Percentiles rank a stretch among this genome's conserved stretches.
Conservation (phyloP, 164 flowering plant genomes). For the Magnolia kwangsiensis region DNA sequence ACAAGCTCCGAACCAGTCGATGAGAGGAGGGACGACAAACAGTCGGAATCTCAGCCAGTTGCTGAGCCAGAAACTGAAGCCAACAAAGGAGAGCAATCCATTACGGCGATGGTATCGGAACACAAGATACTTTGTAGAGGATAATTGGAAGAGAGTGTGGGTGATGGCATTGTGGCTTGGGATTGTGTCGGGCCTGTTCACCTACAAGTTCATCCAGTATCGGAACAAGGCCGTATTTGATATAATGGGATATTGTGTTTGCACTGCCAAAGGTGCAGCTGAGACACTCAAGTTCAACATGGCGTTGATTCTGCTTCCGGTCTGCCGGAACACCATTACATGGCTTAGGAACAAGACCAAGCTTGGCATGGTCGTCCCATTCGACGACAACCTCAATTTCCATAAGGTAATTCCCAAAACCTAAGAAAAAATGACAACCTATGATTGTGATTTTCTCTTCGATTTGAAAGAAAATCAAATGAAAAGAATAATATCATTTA, state of each 20-base stretch:
- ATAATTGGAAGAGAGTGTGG: slow-evolving; percentile 57
- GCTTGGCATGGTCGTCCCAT: slow-evolving; percentile 45
- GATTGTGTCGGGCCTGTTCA: slow-evolving; percentile 35
- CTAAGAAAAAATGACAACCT: not conserved
- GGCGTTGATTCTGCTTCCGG: slow-evolving; percentile 64
- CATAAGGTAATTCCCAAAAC: slow-evolving; percentile 36
- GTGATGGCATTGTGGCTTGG: slow-evolving; percentile 43
- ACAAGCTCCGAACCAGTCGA: slow-evolving; percentile 29
- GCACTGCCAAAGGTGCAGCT: slow-evolving; percentile 59
- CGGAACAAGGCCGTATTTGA: slow-evolving; percentile 33
- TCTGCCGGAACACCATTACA: slow-evolving; percentile 67
- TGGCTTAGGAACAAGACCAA: slow-evolving; percentile 67
- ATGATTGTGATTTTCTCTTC: not conserved
- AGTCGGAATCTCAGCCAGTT: slow-evolving; percentile 29
- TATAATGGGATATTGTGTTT: slow-evolving; percentile 56
- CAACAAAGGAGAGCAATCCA: slow-evolving; percentile 34
- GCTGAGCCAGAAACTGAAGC: slow-evolving; percentile 34
- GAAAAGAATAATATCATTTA: too few species aligned
- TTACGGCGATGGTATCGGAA: slow-evolving; percentile 31
- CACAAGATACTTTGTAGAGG: slow-evolving; percentile 37
- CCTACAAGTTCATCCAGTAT: slow-evolving; percentile 50
- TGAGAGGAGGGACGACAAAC: slow-evolving; percentile 11
- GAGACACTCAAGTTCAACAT: slow-evolving; percentile 67
- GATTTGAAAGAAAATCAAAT: too few species aligned
- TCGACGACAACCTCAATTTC: slow-evolving; percentile 59